Evolutionary conservation across 495 filamentous ascomycete species (phyloP).

Genomic region (Beverwykella pulmonaria): DNA sequence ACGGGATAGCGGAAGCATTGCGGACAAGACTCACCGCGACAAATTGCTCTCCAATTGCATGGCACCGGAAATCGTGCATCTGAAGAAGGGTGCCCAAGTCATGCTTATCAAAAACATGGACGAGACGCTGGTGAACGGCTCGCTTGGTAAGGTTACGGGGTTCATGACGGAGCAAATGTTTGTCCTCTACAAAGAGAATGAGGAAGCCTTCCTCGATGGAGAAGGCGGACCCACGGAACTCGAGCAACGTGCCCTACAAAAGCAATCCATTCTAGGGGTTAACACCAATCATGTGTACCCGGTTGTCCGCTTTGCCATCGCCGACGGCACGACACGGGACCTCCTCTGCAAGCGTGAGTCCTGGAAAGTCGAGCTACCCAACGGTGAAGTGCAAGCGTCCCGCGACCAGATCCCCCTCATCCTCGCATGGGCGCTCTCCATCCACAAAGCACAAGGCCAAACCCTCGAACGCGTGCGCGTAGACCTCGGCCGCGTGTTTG

Average conservation of each 20-base stretch:
- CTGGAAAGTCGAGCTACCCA: conserved; percentile 97
- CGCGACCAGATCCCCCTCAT: conserved; percentile 82
- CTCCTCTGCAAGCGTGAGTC: conserved; percentile 81
- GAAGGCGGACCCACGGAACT: conserved; percentile 49
- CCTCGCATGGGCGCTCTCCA: conserved; percentile 93
- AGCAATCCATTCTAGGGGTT: conserved; percentile 40
- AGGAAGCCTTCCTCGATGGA: conserved; percentile 51
- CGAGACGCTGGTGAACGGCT: conserved; percentile 89
- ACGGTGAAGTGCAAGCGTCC: conserved; percentile 87
- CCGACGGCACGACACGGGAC: conserved; percentile 75
- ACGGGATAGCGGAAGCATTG: conserved; percentile 71
- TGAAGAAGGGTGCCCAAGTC: conserved; percentile 93
- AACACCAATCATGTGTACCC: conserved; percentile 62
- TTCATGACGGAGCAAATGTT: conserved; percentile 88
- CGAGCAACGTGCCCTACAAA: conserved; percentile 20
- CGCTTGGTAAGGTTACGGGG: conserved; percentile 77
- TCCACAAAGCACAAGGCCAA: conserved; percentile 98
- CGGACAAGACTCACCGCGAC: conserved; percentile 67
- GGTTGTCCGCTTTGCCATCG: conserved; percentile 75
- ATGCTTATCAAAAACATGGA: conserved; percentile 99
- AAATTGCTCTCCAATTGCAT: conserved; percentile 87
- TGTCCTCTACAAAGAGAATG: conserved; percentile 61
- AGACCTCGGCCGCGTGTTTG: conserved; percentile 87
- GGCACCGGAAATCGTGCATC: conserved; percentile 72
- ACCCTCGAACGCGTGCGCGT: conserved; percentile 95